A percentile compares a stretch with the other conserved stretches of the same genome.
Evolutionary conservation across 108 stramenopile genomes (phyloP).

Genomic region (Cyclotella kingstonii): DNA sequence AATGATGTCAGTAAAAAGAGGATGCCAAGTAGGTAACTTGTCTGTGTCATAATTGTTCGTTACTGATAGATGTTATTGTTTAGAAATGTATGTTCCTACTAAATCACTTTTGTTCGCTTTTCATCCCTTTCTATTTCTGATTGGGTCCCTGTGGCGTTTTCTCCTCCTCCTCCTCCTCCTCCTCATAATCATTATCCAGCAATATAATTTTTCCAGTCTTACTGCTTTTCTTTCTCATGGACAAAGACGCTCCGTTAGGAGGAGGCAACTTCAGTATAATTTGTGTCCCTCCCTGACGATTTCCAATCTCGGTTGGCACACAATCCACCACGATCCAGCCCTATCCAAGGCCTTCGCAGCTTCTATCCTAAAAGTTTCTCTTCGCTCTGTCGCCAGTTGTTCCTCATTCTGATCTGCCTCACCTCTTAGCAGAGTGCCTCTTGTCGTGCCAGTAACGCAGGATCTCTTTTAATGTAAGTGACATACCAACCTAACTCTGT

Average conservation of each 20-base stretch:
- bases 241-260: background rate
- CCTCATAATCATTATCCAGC: constrained; percentile 45
- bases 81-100: no score
- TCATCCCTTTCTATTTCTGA: no score
- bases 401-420: constrained; percentile 67
- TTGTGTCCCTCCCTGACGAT: constrained; percentile 22
- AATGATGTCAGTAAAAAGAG: no score
- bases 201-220: constrained; percentile 25
- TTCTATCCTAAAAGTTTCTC: constrained; percentile 67
- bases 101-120: no score
- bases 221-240: constrained; percentile 22
- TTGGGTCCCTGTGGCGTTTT: no score
- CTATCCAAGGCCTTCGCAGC: constrained; percentile 76
- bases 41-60: no score
- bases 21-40: no score
- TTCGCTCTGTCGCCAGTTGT: constrained; percentile 38
- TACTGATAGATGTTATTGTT: no score
- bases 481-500: constrained; percentile 97
- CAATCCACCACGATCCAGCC: constrained; percentile 54
- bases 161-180: constrained; percentile 27
- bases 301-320: constrained; percentile 57
- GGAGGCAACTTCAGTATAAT: constrained; percentile 39
- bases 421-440: constrained; percentile 46
- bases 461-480: constrained; percentile 93
- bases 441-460: constrained; percentile 50